phyloP scores from a whole-genome alignment of 768 basidiomycete species.

The Hypholoma sublateritium region DNA sequence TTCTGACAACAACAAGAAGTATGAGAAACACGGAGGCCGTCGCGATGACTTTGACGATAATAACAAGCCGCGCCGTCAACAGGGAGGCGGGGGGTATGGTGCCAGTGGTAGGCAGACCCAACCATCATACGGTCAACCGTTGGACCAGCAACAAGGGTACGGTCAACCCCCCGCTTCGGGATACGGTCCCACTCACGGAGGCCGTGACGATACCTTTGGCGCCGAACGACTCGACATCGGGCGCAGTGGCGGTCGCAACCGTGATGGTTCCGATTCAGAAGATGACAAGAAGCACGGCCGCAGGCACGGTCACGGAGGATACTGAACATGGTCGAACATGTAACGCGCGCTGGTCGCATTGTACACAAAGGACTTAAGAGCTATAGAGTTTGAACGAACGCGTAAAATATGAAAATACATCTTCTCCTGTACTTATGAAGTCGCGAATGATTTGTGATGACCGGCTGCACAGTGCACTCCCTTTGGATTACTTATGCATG shows the following conservation, averaged over 20 bases:
- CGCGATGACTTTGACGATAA: slow-evolving; percentile 11
- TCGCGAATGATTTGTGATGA: too few species aligned
- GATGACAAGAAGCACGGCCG: slow-evolving; percentile 18
- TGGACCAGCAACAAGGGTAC: background rate
- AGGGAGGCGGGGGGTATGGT: background rate
- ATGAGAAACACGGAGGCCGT: background rate
- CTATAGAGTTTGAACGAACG: background rate
- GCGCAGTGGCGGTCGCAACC: slow-evolving; percentile 3
- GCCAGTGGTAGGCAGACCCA: background rate
- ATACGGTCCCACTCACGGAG: slow-evolving; percentile 29
- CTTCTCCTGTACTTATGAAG: too few species aligned
- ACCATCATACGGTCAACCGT: slow-evolving; percentile 3
- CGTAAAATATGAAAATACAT: background rate
- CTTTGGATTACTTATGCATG: background rate
- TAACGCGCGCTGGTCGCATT: background rate
- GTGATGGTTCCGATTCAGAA: slow-evolving; percentile 32
- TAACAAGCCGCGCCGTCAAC: background rate
- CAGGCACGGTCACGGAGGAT: background rate
- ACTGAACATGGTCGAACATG: background rate
- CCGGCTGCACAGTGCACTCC: background rate
- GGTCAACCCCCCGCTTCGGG: slow-evolving; percentile 17
- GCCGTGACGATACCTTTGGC: slow-evolving; percentile 47
- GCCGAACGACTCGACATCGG: slow-evolving; percentile 47
- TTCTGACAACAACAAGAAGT: slow-evolving; percentile 10
- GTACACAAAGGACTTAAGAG: background rate